Percentiles rank a stretch among this genome's conserved stretches.
phyloP scores from a whole-genome alignment of 495 filamentous ascomycete genomes.

The Aspergillus indologenus region DNA sequence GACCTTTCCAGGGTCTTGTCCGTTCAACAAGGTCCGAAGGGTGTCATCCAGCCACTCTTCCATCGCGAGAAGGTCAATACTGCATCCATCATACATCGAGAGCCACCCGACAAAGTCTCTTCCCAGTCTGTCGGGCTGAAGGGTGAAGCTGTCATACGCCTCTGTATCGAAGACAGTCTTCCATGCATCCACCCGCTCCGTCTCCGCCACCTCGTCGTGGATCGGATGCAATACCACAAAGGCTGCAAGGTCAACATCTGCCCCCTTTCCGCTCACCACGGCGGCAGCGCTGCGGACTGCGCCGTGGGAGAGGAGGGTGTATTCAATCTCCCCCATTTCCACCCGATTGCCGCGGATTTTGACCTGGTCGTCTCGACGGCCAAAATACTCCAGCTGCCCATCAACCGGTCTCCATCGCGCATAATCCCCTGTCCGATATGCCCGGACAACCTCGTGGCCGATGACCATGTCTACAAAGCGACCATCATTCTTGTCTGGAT shows the following conservation, averaged over 20 bases:
- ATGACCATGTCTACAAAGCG: slow-evolving; percentile 4
- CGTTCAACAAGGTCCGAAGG: neutral
- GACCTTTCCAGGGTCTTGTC: neutral
- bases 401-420: slow-evolving; percentile 8
- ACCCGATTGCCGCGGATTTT: slow-evolving; percentile 6
- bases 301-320: neutral
- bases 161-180: neutral
- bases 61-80: neutral
- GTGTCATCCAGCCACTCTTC: slow-evolving; percentile 6
- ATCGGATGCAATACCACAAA: neutral
- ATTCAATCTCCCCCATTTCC: slow-evolving; percentile 8
- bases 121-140: neutral
- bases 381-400: slow-evolving; percentile 1
- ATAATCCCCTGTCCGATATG: too few relatives aligned
- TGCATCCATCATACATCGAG: slow-evolving; percentile 4
- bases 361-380: slow-evolving; percentile 7
- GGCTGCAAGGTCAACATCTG: too few relatives aligned
- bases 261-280: too few relatives aligned
- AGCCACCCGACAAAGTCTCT: slow-evolving; percentile 2
- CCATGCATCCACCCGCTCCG: neutral
- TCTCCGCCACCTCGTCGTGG: neutral
- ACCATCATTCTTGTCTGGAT: too few relatives aligned
- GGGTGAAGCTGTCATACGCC: neutral
- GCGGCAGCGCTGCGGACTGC: too few relatives aligned
- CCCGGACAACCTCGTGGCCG: neutral